Conservation (phyloP, 768 basidiomycete genomes). For the Podaxis carcinomalis region DNA sequence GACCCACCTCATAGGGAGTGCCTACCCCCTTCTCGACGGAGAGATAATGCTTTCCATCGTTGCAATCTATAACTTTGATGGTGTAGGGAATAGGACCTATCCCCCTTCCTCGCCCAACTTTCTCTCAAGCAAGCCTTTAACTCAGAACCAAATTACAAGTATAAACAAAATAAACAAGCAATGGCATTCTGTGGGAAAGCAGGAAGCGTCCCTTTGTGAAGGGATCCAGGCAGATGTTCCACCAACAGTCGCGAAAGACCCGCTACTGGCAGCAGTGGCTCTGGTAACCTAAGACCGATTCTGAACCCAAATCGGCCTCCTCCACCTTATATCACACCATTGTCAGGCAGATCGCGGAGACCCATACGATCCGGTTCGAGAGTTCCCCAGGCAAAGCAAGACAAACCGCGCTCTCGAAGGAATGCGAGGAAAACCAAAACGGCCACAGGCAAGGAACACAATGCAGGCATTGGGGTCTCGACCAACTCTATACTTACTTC, state of each 20-base stretch:
- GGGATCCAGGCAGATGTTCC: slow-evolving; percentile 63
- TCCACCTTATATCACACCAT: slow-evolving; percentile 14
- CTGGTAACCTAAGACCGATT: neutral
- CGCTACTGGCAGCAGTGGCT: no score
- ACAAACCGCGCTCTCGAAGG: slow-evolving; percentile 60
- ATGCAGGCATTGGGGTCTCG: slow-evolving; percentile 15
- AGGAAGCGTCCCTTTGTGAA: slow-evolving; percentile 64
- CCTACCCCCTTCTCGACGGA: no score
- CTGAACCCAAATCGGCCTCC: slow-evolving; percentile 15
- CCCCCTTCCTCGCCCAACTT: neutral
- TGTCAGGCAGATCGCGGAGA: slow-evolving; percentile 3
- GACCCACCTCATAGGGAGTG: no score
- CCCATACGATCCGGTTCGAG: slow-evolving; percentile 15
- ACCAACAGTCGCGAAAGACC: slow-evolving; percentile 30
- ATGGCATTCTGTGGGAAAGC: slow-evolving; percentile 73
- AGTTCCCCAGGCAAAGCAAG: slow-evolving; percentile 60
- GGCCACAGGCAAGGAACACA: slow-evolving; percentile 62
- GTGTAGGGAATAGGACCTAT: neutral
- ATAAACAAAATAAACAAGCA: slow-evolving; percentile 13
- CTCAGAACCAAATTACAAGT: slow-evolving; percentile 19
- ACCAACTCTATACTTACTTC: slow-evolving; percentile 40
- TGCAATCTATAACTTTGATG: neutral
- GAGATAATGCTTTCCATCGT: neutral
- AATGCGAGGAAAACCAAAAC: slow-evolving; percentile 69
- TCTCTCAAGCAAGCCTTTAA: neutral